Evolutionary conservation across 805 yeast genomes (phyloP), one percentile per base, ranked within the genome.

Genomic region (Barnettozyma salicaria): DNA sequence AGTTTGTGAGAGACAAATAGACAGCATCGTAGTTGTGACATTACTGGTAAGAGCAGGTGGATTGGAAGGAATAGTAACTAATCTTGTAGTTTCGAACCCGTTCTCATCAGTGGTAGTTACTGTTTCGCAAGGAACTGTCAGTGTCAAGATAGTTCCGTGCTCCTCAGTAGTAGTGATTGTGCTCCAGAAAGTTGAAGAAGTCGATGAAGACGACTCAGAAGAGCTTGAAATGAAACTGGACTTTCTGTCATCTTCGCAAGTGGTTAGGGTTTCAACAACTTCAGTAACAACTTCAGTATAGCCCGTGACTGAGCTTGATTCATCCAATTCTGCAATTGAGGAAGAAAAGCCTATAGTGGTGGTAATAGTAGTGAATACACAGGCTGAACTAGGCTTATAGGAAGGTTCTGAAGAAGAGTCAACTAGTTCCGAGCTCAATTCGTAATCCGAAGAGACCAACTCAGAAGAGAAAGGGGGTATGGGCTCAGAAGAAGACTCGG

Each of bases 341-440:
- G 19, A 12, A 27, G 18, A 27, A n/a, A n/a, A n/a, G n/a, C n/a
- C n/a, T n/a, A n/a, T n/a, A n/a, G n/a, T n/a, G n/a, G n/a, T n/a
- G n/a, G n/a, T n/a, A n/a, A n/a, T n/a, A n/a, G n/a, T n/a, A n/a
- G n/a, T n/a, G n/a, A n/a, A n/a, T n/a, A n/a, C n/a, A n/a, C n/a
- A n/a, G n/a, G n/a, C 32, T 21, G 27, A 14, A 16, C 32, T 20
- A 20, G 34, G 10, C 23, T 29, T 35, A 30, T 37, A 36, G 22
- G 37, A 36, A 19, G 32, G 28, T 24, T 32, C 35, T 25, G 36
- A 27, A 5, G 40, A 32, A 32, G 36, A n/a, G n/a, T n/a, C n/a
- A n/a, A n/a, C n/a, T n/a, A n/a, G n/a, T n/a, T n/a, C n/a, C n/a
- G n/a, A n/a, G n/a, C n/a, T n/a, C n/a, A n/a, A n/a, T n/a, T n/a